phyloP scores from a whole-genome alignment of 108 stramenopile species.

The Skeletonema potamos region DNA sequence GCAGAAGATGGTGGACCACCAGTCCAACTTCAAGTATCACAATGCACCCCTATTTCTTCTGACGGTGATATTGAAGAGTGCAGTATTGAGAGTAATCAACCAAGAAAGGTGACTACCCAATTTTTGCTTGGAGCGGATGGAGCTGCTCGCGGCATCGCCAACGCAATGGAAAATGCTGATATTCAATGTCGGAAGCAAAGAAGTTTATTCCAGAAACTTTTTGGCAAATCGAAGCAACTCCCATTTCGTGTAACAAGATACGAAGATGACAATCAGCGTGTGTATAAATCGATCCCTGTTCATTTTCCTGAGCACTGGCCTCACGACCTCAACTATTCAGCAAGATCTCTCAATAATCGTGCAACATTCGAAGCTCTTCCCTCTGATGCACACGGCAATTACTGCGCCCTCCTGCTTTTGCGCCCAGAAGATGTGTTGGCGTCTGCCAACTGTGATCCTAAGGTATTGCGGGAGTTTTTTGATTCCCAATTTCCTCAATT shows the following conservation, averaged over 20 bases:
- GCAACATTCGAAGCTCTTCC: slow-evolving; percentile 66
- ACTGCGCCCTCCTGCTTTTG: slow-evolving; percentile 58
- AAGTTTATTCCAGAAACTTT: slow-evolving; percentile 2
- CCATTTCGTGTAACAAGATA: slow-evolving; percentile 25
- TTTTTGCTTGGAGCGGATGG: slow-evolving; percentile 49
- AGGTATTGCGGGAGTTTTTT: slow-evolving; percentile 43
- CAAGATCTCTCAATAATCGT: slow-evolving; percentile 25
- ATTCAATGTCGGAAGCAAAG: background rate
- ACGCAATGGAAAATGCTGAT: slow-evolving; percentile 35
- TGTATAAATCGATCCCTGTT: slow-evolving; percentile 68
- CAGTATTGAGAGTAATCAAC: slow-evolving; percentile 3
- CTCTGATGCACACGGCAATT: slow-evolving; percentile 36
- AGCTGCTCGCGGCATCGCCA: slow-evolving; percentile 37
- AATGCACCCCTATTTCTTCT: slow-evolving; percentile 16
- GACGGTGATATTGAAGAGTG: slow-evolving; percentile 14
- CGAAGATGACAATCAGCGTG: slow-evolving; percentile 35
- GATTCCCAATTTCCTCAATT: slow-evolving; percentile 60
- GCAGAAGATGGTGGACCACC: background rate
- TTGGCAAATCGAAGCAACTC: background rate
- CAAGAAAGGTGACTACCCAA: slow-evolving; percentile 7
- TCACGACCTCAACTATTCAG: slow-evolving; percentile 55
- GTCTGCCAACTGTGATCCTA: slow-evolving; percentile 16
- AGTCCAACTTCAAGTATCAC: slow-evolving; percentile 19
- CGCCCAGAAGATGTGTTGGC: slow-evolving; percentile 45
- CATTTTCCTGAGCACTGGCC: slow-evolving; percentile 41